Percentiles rank a stretch among this genome's conserved stretches.
Evolutionary conservation across 2,329 filamentous ascomycete species (phyloP).

Genomic region (Cladosporium colombiae): DNA sequence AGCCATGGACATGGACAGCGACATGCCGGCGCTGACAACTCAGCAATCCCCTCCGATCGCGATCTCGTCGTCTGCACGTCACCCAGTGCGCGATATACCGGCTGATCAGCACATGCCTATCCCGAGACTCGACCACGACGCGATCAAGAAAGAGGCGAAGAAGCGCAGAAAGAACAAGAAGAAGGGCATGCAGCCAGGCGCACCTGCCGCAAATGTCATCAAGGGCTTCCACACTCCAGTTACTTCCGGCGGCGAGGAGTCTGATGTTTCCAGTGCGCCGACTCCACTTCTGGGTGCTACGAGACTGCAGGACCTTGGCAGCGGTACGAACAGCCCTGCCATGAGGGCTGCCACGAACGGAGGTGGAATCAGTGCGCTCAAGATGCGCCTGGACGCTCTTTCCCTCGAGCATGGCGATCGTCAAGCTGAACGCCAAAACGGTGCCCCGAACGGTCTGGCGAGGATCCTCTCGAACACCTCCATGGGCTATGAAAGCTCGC

Average conservation of each 20-base stretch:
- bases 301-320: slow-evolving; percentile 46
- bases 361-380: slow-evolving; percentile 79
- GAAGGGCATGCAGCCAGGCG: slow-evolving; percentile 38
- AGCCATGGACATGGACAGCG: slow-evolving; percentile 32
- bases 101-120: slow-evolving; percentile 28
- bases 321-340: slow-evolving; percentile 50
- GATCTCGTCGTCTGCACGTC: slow-evolving; percentile 31
- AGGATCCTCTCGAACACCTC: slow-evolving; percentile 38
- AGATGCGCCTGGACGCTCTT: slow-evolving; percentile 76
- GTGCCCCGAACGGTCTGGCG: slow-evolving; percentile 38
- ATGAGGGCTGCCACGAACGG: slow-evolving; percentile 51
- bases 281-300: slow-evolving; percentile 40
- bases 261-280: slow-evolving; percentile 48
- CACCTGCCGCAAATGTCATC: slow-evolving; percentile 44
- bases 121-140: slow-evolving; percentile 38
- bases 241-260: slow-evolving; percentile 58
- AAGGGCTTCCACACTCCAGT: slow-evolving; percentile 54
- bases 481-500: slow-evolving; percentile 51
- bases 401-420: slow-evolving; percentile 63
- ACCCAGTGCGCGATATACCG: slow-evolving; percentile 27
- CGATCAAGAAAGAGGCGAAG: slow-evolving; percentile 39
- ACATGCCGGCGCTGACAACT: slow-evolving; percentile 28
- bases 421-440: slow-evolving; percentile 32
- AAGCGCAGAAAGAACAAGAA: slow-evolving; percentile 43
- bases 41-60: slow-evolving; percentile 35